Conservation (phyloP, 176 grass and related monocot species). For the Cocos nucifera region DNA sequence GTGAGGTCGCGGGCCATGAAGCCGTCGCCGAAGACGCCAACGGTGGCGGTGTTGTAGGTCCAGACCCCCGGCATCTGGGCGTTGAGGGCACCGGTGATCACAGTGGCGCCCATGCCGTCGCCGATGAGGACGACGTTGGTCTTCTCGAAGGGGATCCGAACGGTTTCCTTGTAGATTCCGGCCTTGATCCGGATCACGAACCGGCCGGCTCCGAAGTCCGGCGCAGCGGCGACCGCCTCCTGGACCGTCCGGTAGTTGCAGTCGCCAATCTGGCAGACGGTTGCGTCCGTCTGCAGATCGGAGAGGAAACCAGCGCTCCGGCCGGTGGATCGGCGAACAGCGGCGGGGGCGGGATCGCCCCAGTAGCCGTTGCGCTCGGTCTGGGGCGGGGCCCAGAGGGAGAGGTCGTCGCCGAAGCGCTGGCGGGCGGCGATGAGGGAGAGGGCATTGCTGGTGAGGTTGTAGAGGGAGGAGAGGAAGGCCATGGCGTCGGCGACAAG, state of each 20-base stretch:
- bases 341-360: slow-evolving; percentile 11
- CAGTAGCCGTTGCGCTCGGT: slow-evolving; percentile 92
- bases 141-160: slow-evolving; percentile 56
- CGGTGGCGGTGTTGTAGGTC: no score
- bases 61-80: no score
- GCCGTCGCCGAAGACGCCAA: no score
- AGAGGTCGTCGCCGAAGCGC: slow-evolving; percentile 55
- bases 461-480: slow-evolving; percentile 41
- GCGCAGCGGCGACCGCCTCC: slow-evolving; percentile 58
- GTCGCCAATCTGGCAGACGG: slow-evolving; percentile 5
- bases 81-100: no score
- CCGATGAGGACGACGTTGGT: no score
- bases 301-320: neutral
- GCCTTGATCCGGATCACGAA: slow-evolving; percentile 71
- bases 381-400: slow-evolving; percentile 60
- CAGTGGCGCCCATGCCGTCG: no score
- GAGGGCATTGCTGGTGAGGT: slow-evolving; percentile 60
- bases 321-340: slow-evolving; percentile 27
- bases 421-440: slow-evolving; percentile 65
- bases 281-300: neutral
- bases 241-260: slow-evolving; percentile 33
- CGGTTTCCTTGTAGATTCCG: slow-evolving; percentile 77
- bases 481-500: slow-evolving; percentile 71
- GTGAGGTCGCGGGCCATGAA: no score
- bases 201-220: slow-evolving; percentile 21